phyloP scores from a whole-genome alignment of 768 basidiomycete species.

The Tylopilus subfusipes region DNA sequence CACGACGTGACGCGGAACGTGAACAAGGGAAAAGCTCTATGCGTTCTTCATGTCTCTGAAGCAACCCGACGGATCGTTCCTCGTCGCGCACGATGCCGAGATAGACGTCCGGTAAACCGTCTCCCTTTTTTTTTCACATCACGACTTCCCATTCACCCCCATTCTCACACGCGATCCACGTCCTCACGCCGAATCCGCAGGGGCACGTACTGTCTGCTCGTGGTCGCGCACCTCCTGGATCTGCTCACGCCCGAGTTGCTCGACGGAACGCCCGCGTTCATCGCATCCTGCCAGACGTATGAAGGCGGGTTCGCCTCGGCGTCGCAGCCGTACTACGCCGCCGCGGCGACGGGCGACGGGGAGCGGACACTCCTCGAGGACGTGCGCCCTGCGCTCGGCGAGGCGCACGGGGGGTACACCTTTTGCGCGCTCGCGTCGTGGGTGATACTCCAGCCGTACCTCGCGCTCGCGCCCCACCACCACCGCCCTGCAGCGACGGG shows the following conservation, averaged over 20 bases:
- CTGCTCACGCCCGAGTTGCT: conserved; percentile 88
- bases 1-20: too few relatives aligned
- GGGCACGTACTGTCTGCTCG: conserved; percentile 92
- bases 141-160: not conserved
- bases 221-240: conserved; percentile 77
- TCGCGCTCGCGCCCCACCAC: conserved; percentile 16
- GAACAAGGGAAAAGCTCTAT: conserved; percentile 69
- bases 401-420: conserved; percentile 97
- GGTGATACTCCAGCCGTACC: conserved; percentile 67
- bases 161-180: not conserved
- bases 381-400: conserved; percentile 78
- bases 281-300: conserved; percentile 92
- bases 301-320: conserved; percentile 92
- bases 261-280: conserved; percentile 67
- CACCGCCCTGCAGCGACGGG: too few relatives aligned
- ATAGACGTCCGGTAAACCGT: conserved; percentile 82
- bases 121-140: too few relatives aligned
- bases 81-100: conserved; percentile 83
- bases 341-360: not conserved
- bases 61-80: conserved; percentile 88
- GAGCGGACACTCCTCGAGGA: conserved; percentile 32
- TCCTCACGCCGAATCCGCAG: conserved; percentile 35
- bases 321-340: conserved; percentile 62
- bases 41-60: conserved; percentile 90
- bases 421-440: conserved; percentile 89